phyloP scores from a whole-genome alignment of 2,329 filamentous ascomycete species.

The Sclerotiophoma versabilis region DNA sequence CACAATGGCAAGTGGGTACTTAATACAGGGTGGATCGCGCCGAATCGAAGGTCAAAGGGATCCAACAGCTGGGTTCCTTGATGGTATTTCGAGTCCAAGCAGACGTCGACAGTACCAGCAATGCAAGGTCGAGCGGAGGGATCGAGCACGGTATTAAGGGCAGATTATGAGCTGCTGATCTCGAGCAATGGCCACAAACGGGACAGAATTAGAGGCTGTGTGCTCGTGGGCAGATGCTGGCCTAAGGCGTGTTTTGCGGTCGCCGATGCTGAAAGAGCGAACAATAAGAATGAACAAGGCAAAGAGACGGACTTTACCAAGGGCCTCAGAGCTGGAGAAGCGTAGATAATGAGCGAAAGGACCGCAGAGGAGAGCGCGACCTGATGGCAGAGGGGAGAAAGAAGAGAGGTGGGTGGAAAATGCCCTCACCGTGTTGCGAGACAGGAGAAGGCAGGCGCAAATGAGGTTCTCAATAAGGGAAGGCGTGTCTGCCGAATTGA shows the following conservation, averaged over 20 bases:
- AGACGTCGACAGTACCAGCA: constrained; percentile 22
- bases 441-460: constrained; percentile 45
- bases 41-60: constrained; percentile 38
- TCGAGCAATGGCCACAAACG: constrained; percentile 30
- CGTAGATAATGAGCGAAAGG: constrained; percentile 47
- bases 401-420: constrained; percentile 42
- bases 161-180: constrained; percentile 24
- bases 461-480: constrained; percentile 40
- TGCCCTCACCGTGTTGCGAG: constrained; percentile 29
- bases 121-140: constrained; percentile 21
- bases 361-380: constrained; percentile 42
- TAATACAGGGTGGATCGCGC: constrained; percentile 35
- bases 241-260: constrained; percentile 41
- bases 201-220: constrained; percentile 34
- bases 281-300: constrained; percentile 50
- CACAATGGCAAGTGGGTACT: constrained; percentile 37
- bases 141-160: constrained; percentile 24
- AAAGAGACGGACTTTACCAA: constrained; percentile 42
- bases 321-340: constrained; percentile 43
- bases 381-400: constrained; percentile 36
- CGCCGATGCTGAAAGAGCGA: constrained; percentile 48
- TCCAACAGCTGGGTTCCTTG: constrained; percentile 29
- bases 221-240: constrained; percentile 32
- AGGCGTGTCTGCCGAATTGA: constrained; percentile 38
- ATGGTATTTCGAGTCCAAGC: constrained; percentile 23